Conservation (phyloP, 2,329 filamentous ascomycete species). For the Penicillium fuscoglaucum region DNA sequence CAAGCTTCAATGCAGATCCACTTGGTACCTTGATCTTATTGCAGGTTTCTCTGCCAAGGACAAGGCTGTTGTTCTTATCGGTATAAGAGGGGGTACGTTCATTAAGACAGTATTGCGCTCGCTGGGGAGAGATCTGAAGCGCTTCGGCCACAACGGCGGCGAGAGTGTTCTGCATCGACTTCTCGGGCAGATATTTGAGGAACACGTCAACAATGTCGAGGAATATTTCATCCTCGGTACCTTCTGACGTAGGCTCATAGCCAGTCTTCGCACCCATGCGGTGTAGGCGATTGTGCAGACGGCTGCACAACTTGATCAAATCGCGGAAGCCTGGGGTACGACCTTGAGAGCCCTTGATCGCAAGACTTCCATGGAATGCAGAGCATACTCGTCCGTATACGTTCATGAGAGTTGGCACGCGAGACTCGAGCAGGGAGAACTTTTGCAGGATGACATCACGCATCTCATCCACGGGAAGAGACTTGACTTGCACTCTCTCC, state of each 20-base stretch:
- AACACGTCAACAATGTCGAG: conserved; percentile 94
- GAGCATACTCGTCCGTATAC: conserved; percentile 52
- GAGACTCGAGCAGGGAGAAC: conserved; percentile 66
- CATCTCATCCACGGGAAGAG: conserved; percentile 69
- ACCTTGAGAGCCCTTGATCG: conserved; percentile 42
- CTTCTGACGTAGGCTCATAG: conserved; percentile 70
- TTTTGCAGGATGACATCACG: conserved; percentile 69
- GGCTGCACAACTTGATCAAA: conserved; percentile 85
- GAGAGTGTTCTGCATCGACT: conserved; percentile 52
- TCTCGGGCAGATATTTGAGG: conserved; percentile 72
- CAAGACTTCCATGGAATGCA: conserved; percentile 41
- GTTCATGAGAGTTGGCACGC: conserved; percentile 57
- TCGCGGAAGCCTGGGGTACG: conserved; percentile 71
- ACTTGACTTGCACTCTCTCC: conserved; percentile 70
- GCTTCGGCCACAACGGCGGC: conserved; percentile 76
- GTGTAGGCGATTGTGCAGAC: conserved; percentile 67
- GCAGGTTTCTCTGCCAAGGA: conserved; percentile 66
- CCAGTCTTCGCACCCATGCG: conserved; percentile 61
- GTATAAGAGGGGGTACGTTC: conserved; percentile 71
- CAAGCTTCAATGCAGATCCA: conserved; percentile 47
- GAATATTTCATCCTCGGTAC: conserved; percentile 78
- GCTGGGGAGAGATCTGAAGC: conserved; percentile 80
- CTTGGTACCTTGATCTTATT: conserved; percentile 55
- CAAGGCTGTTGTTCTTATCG: conserved; percentile 59
- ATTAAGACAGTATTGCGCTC: conserved; percentile 73